phyloP scores from a whole-genome alignment of 2,329 filamentous ascomycete species.

The Exophiala dermatitidis region DNA sequence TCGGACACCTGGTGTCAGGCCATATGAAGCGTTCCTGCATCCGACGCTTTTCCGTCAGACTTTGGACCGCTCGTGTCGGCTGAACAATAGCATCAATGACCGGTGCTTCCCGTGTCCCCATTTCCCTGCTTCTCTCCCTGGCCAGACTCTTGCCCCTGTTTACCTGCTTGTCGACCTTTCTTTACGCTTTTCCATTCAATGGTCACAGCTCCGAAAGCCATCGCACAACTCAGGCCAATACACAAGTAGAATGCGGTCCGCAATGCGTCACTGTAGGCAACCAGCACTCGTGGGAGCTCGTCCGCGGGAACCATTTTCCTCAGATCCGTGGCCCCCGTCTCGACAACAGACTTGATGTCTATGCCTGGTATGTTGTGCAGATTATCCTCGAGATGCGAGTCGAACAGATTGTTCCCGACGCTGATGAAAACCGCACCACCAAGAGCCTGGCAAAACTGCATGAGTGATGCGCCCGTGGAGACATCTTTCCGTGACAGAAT shows the following conservation, averaged over 20 bases:
- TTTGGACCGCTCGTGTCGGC: too few species aligned
- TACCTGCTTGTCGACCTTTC: too few species aligned
- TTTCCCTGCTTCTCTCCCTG: too few species aligned
- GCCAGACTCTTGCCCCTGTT: too few species aligned
- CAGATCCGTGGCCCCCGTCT: constrained; percentile 39
- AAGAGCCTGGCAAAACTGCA: background rate
- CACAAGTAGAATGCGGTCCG: constrained; percentile 54
- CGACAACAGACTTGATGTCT: constrained; percentile 26
- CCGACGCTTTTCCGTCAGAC: too few species aligned
- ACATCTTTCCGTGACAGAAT: background rate
- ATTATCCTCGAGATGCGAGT: constrained; percentile 51
- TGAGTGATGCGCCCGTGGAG: background rate
- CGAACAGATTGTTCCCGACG: constrained; percentile 49
- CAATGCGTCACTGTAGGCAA: constrained; percentile 29
- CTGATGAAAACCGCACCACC: background rate
- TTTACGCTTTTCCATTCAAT: constrained; percentile 59
- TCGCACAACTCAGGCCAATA: constrained; percentile 47
- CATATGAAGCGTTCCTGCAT: too few species aligned
- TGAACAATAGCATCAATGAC: too few species aligned
- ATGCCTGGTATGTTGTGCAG: constrained; percentile 35
- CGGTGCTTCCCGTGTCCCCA: too few species aligned
- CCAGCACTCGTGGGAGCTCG: constrained; percentile 30
- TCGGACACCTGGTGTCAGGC: too few species aligned
- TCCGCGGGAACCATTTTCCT: constrained; percentile 30
- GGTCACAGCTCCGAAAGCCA: constrained; percentile 47